These are phyloP conservation scores for Lactarius vividus DNA, from an alignment of 768 basidiomycete genomes.

Conservation along the genomic window DNA sequence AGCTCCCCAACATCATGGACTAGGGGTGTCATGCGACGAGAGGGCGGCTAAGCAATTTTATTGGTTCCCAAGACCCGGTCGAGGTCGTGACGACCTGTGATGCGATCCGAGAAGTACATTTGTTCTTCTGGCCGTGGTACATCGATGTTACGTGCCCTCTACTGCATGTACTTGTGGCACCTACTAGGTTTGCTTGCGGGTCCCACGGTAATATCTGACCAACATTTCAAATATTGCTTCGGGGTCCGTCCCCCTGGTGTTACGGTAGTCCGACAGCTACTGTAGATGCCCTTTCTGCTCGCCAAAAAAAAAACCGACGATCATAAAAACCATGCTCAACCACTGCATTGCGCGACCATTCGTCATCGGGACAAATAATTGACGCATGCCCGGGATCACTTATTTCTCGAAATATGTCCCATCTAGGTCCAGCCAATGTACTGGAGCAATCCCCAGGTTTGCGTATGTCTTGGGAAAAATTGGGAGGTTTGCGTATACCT, in stretches of 20 bases:
- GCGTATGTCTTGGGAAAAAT: neutral
- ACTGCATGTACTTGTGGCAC: neutral
- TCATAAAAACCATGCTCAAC: neutral
- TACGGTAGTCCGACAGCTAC: neutral
- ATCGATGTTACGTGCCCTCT: constrained; percentile 1
- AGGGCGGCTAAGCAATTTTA: neutral
- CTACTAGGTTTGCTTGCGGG: neutral
- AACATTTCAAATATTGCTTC: constrained; percentile 17
- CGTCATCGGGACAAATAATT: neutral
- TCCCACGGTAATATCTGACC: neutral
- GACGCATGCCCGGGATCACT: neutral
- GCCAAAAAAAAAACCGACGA: neutral
- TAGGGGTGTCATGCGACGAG: neutral
- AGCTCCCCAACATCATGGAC: neutral
- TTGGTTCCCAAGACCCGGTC: constrained; percentile 12
- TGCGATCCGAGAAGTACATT: neutral
- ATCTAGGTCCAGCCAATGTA: neutral
- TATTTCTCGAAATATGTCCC: neutral
- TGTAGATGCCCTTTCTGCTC: no score
- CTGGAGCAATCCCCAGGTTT: neutral
- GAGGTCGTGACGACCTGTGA: neutral
- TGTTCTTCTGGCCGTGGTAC: neutral
- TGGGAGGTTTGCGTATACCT: neutral
- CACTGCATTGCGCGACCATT: neutral
- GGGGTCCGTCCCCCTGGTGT: neutral